These are phyloP conservation scores for Phytophthora nicotianae DNA, from an alignment of 352 stramenopile species.

Conservation along the genomic window DNA sequence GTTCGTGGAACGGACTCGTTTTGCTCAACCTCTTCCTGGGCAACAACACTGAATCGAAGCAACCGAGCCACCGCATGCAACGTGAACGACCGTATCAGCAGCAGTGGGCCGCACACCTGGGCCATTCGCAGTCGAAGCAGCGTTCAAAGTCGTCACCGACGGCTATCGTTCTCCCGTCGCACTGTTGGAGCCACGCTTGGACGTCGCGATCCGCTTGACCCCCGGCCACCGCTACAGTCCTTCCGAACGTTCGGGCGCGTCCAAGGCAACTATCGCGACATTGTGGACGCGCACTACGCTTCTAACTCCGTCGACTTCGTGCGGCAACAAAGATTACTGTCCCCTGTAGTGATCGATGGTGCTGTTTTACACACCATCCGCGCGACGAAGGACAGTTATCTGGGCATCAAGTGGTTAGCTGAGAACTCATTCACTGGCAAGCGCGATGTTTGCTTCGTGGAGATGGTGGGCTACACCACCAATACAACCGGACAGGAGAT, in stretches of 20 bases:
- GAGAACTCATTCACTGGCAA: constrained; percentile 37
- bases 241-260: constrained; percentile 54
- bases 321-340: constrained; percentile 54
- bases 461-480: constrained; percentile 57
- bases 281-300: constrained; percentile 46
- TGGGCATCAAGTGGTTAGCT: constrained; percentile 58
- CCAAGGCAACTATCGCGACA: constrained; percentile 58
- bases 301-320: constrained; percentile 45
- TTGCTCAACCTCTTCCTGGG: constrained; percentile 29
- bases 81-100: constrained; percentile 27
- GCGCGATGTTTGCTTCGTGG: constrained; percentile 53
- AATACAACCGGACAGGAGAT: constrained; percentile 43
- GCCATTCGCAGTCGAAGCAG: constrained; percentile 15
- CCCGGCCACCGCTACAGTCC: constrained; percentile 34
- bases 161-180: constrained; percentile 11
- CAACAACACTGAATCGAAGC: constrained; percentile 23
- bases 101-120: background rate
- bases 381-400: constrained; percentile 43
- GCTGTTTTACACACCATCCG: constrained; percentile 45
- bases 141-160: constrained; percentile 9
- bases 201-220: constrained; percentile 18
- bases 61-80: constrained; percentile 15
- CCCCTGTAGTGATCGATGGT: constrained; percentile 44
- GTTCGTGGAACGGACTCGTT: constrained; percentile 34
- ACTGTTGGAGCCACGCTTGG: constrained; percentile 14